Evolutionary conservation across 1,139 yeast species (phyloP), one percentile per base, ranked within the genome.

Genomic region (Schwanniomyces etchellsii): DNA sequence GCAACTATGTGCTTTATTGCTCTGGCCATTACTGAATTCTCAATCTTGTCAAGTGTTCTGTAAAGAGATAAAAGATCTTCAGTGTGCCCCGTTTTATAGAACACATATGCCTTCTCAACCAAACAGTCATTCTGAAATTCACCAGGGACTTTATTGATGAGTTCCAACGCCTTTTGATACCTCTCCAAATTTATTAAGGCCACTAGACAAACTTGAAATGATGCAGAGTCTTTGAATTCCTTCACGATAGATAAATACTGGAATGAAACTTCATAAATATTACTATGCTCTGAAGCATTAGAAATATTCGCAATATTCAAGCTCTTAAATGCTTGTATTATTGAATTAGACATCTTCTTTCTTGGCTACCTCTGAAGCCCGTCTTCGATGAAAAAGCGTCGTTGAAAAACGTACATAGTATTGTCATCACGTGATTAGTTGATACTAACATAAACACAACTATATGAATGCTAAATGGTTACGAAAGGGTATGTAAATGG

Each of bases 1-100:
- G 96, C 96, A 38, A 79, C 56, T n/a, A 86, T 69, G 51, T 88
- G 95, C 32, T 69, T 58, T 37, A 84, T 57, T 0, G 86, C 89
- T 42, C 78, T 58, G 20, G 42, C 41, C 33, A 52, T 36, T 20
- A 45, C 37, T 14, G 33, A 26, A 28, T 32, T 30, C 9, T 27
- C 28, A n/a, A 23, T 7, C 14, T 39, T 41, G 14, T 56, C 35
- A 17, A 45, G 47, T 20, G 39, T 50, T 18, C 57, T 39, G 39
- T 68, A 61, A 16, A 75, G 56, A 18, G 60, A 52, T 5, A 61
- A 60, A 34, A 78, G 62, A 30, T 63, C 59, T 5, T 47, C 45
- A 14, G 62, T 49, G 37, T 64, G 60, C 31, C 78, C 80, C 28
- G 78, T 51, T 48, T 84, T 82, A 57, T 88, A 89, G 42, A 70